Evolutionary conservation across 805 yeast genomes (phyloP), one percentile per base, ranked within the genome.

Genomic region (Suhomyces prunicola): DNA sequence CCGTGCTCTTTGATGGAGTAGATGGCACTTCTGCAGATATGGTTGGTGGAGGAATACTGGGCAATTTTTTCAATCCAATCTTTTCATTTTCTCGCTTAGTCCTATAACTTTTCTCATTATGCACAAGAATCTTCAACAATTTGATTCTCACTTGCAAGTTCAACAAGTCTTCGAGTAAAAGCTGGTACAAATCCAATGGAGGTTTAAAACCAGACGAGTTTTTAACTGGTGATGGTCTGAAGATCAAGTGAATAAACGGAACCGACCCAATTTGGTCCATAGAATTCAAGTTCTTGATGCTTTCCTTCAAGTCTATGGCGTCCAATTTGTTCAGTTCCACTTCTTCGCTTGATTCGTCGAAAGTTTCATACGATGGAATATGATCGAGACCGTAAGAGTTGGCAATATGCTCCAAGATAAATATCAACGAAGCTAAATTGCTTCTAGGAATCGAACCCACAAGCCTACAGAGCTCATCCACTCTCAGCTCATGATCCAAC

Each of bases 201-300:
- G 80, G 80, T 50, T 71, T 72, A 53, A 73, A 72, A 0, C 80
- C 80, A 1, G 62, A 15, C 0, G 72, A 60, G 44, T 66, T 57
- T 48, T 73, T 76, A 5, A 67, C 60, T 5, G 68, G 64, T 1
- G 79, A 70, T 0, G 80, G 80, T 35, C 79, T 62, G 53, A 74
- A 62, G 4, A 76, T 68, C 36, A 71, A 63, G 59, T 76, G 80
- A 3, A 72, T 53, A 46, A 76, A 73, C 1, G 80, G 80, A 23
- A 75, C 57, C 1, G 72, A 56, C 0, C 76, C 78, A 26, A 75
- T 65, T 1, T 55, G 44, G 2, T 69, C 70, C 76, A 72, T 72
- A 9, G 69, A 61, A 52, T 73, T 75, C 46, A 76, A 62, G 17
- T 40, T 52, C 26, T 47, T 40, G 36, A 31, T 31, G 24, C 51